These are phyloP conservation scores for Jamesozyma lodderae DNA, from an alignment of 805 yeast species.

Conservation along the genomic window DNA sequence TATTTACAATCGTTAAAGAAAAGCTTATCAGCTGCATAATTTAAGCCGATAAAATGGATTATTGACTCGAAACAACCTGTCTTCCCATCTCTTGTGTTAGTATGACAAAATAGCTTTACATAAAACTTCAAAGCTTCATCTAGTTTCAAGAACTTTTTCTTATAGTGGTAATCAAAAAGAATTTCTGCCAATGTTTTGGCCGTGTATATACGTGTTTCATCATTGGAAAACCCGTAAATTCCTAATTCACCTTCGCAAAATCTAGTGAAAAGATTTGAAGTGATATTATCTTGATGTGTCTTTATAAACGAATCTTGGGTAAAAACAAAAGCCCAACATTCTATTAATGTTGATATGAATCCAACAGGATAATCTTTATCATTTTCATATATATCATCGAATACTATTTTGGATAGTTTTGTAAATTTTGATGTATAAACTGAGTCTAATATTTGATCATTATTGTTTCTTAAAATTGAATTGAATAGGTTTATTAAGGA, in stretches of 20 bases:
- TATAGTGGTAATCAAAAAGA: conserved; percentile 21
- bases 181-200: conserved; percentile 33
- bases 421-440: conserved; percentile 16
- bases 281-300: conserved; percentile 14
- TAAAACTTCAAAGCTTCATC: conserved; percentile 19
- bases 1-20: conserved; percentile 24
- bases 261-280: conserved; percentile 12
- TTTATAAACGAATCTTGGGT: conserved; percentile 17
- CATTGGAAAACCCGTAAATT: conserved; percentile 24
- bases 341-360: conserved; percentile 21
- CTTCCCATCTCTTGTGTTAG: conserved; percentile 20
- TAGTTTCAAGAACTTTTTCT: conserved; percentile 11
- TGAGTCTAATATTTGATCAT: conserved; percentile 5
- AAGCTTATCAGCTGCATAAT: conserved; percentile 18
- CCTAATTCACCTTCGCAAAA: conserved; percentile 23
- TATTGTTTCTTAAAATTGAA: conserved; percentile 16
- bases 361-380: conserved; percentile 21
- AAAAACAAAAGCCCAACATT: conserved; percentile 17
- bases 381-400: conserved; percentile 16
- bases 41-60: conserved; percentile 29
- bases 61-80: conserved; percentile 32
- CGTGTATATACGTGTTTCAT: conserved; percentile 20
- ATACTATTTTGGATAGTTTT: conserved; percentile 19
- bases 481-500: conserved; percentile 18
- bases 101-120: conserved; percentile 13